These are phyloP conservation scores for Calonectria pseudoturangicola DNA, from an alignment of 2,329 filamentous ascomycete species.

Conservation along the genomic window DNA sequence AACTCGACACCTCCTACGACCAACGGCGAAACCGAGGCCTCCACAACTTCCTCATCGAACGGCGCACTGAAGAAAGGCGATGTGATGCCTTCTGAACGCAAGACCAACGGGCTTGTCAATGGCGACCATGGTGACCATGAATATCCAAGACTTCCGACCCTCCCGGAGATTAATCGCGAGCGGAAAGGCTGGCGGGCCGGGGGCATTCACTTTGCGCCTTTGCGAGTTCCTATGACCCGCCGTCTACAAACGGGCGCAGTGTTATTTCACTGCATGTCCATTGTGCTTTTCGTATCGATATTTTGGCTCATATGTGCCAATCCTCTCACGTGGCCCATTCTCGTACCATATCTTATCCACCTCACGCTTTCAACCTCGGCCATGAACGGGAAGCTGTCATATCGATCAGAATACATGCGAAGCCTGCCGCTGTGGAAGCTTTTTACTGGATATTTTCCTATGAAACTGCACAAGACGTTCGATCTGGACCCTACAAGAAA, in stretches of 20 bases:
- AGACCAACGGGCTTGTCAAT: slow-evolving; percentile 32
- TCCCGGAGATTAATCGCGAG: slow-evolving; percentile 50
- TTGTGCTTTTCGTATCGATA: slow-evolving; percentile 81
- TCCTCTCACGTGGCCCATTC: slow-evolving; percentile 90
- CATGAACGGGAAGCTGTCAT: slow-evolving; percentile 83
- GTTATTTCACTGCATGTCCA: slow-evolving; percentile 82
- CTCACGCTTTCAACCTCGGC: slow-evolving; percentile 86
- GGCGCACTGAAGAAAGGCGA: slow-evolving; percentile 51
- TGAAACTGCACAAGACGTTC: slow-evolving; percentile 88
- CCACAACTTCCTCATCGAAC: slow-evolving; percentile 42
- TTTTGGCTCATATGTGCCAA: slow-evolving; percentile 96
- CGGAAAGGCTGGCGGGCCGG: slow-evolving; percentile 61
- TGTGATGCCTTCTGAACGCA: slow-evolving; percentile 42
- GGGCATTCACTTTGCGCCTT: slow-evolving; percentile 88
- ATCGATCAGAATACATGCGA: slow-evolving; percentile 85
- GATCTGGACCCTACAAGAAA: slow-evolving; percentile 87
- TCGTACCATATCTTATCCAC: slow-evolving; percentile 87
- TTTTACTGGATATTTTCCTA: slow-evolving; percentile 95
- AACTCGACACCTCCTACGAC: slow-evolving; percentile 43
- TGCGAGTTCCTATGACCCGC: slow-evolving; percentile 82
- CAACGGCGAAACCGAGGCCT: slow-evolving; percentile 47
- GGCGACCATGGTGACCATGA: slow-evolving; percentile 41
- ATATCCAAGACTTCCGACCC: slow-evolving; percentile 56
- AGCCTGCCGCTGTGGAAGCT: slow-evolving; percentile 87
- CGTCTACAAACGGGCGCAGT: slow-evolving; percentile 87